Conservation (phyloP, 192 early-diverging fungal genomes). For the Chytriomyces confervae region DNA sequence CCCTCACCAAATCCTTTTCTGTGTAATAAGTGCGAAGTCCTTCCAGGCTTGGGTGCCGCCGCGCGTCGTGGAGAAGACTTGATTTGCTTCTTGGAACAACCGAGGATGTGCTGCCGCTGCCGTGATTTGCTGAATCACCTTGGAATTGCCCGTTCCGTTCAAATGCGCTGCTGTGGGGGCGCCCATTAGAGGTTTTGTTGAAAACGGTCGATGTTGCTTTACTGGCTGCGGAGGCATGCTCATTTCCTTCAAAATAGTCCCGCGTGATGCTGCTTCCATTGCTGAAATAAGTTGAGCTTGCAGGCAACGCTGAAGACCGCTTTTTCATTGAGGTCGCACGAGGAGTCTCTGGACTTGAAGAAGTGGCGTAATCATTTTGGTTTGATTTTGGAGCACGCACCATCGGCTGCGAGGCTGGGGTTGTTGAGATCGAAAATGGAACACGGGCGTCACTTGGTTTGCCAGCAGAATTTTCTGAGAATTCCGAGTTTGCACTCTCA, state of each 20-base stretch:
- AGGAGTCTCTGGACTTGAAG: slow-evolving; percentile 10
- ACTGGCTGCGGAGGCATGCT: too few relatives aligned
- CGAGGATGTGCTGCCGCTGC: background rate
- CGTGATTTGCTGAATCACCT: too few relatives aligned
- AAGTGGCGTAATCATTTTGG: background rate
- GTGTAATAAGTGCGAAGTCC: slow-evolving; percentile 33
- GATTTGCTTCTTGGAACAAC: background rate
- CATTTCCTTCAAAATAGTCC: background rate
- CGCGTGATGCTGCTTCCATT: background rate
- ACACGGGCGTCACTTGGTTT: background rate
- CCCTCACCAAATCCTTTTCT: slow-evolving; percentile 30
- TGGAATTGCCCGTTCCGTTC: background rate
- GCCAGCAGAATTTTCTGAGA: background rate
- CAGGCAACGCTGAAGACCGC: background rate
- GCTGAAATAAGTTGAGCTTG: background rate
- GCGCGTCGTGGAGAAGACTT: background rate
- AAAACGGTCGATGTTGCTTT: too few relatives aligned
- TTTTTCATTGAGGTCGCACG: background rate
- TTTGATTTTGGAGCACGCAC: background rate
- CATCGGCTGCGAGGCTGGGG: slow-evolving; percentile 30
- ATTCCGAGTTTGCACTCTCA: slow-evolving; percentile 19
- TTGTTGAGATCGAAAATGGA: background rate
- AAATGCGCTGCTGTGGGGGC: background rate
- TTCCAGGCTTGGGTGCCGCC: slow-evolving; percentile 17
- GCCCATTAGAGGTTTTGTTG: too few relatives aligned